Conservation (phyloP, 306 rosid species). For the Vigna angularis region DNA sequence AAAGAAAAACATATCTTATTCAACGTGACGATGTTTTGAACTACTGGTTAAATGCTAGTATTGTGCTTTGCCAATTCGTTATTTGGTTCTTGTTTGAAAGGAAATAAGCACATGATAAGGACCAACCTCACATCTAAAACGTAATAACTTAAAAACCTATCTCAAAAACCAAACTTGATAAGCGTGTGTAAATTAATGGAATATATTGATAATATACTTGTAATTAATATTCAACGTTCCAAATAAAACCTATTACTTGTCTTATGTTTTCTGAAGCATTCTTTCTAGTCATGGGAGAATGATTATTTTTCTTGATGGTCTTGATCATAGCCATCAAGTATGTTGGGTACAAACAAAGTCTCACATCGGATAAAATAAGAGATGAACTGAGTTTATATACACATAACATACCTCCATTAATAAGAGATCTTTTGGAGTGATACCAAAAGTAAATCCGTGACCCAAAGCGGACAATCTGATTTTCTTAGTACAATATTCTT, state of each 20-base stretch:
- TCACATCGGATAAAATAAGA: too few species aligned
- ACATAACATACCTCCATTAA: too few species aligned
- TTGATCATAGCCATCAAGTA: background rate
- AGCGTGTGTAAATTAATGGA: constrained; percentile 10
- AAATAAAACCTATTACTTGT: background rate
- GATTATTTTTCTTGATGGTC: constrained; percentile 6
- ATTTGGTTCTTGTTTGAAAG: constrained; percentile 30
- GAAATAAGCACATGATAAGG: background rate
- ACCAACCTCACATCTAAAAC: background rate
- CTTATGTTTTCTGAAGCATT: constrained; percentile 3
- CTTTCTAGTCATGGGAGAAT: constrained; percentile 14
- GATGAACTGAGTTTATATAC: too few species aligned
- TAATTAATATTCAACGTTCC: background rate
- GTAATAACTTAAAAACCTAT: background rate
- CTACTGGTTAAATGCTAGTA: constrained; percentile 25
- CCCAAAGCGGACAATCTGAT: too few species aligned
- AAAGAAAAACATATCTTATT: constrained; percentile 8
- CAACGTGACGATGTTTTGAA: constrained; percentile 4
- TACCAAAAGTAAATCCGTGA: too few species aligned
- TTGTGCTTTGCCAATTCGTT: background rate
- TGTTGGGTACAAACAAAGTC: too few species aligned
- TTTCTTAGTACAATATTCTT: background rate
- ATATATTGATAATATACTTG: background rate
- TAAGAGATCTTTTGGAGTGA: too few species aligned
- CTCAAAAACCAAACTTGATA: constrained; percentile 8